phyloP scores from a whole-genome alignment of 2,329 filamentous ascomycete genomes.

The Aureobasidium leucospermi region DNA sequence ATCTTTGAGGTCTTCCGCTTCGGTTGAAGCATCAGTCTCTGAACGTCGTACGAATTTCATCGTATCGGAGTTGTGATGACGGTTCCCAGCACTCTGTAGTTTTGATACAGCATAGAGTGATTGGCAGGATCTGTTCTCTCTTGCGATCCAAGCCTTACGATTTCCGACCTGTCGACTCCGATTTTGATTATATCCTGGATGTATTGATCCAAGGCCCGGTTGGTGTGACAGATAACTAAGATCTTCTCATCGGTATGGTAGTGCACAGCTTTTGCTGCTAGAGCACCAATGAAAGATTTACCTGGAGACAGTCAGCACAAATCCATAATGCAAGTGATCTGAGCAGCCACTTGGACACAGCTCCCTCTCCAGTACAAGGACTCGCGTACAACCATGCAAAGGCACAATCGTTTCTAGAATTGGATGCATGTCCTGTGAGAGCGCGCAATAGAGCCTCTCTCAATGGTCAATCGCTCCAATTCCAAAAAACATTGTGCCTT shows the following conservation, averaged over 20 bases:
- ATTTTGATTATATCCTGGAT: slow-evolving; percentile 45
- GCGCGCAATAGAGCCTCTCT: too few species aligned
- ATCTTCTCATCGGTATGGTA: slow-evolving; percentile 32
- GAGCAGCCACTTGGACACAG: slow-evolving; percentile 26
- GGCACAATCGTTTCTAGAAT: too few species aligned
- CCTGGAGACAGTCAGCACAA: not conserved
- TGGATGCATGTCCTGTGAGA: too few species aligned
- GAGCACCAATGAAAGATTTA: slow-evolving; percentile 42
- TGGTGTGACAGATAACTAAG: slow-evolving; percentile 42
- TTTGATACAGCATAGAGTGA: not conserved
- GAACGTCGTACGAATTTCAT: not conserved
- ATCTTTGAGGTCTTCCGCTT: not conserved
- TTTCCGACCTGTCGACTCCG: not conserved
- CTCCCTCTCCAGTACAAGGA: too few species aligned
- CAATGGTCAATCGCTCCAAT: too few species aligned
- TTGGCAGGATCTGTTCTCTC: not conserved
- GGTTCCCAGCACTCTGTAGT: not conserved
- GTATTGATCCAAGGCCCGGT: slow-evolving; percentile 50
- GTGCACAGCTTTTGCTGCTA: slow-evolving; percentile 50
- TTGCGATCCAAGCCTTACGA: not conserved
- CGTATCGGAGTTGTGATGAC: not conserved
- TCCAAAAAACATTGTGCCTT: too few species aligned
- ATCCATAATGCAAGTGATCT: not conserved
- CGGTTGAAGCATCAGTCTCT: not conserved
- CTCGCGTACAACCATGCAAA: too few species aligned